Evolutionary conservation across 2,329 filamentous ascomycete species (phyloP), one percentile per base, ranked within the genome.

Genomic region (Ophiostoma perfectum): DNA sequence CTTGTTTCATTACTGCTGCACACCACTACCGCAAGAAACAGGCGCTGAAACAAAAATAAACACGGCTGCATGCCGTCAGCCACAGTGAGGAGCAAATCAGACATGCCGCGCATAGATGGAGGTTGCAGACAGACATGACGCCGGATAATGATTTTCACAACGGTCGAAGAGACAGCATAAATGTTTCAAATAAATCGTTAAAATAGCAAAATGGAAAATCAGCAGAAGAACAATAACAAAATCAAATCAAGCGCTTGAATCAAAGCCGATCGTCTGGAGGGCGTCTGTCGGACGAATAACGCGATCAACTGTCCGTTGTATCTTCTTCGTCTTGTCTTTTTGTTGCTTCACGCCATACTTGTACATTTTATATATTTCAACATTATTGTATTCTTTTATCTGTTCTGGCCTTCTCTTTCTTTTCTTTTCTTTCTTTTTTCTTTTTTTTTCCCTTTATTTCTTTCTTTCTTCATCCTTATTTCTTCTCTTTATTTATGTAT

Each of bases 1-100:
- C 12, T 9, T 60, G 27, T 9, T 1, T 27, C 27, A 27, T 27
- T 27, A 27, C 27, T 27, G 55, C 27, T 60, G 55, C 27, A 36
- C 55, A 36, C 55, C 55, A 36, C 14, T 27, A 27, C 27, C 27
- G 27, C 27, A 27, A 27, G 27, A 27, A 27, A 27, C 55, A 60
- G 55, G 38, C 55, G n/a, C 55, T 38, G 55, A 27, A 27, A 60
- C 55, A 38, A 60, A 60, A 60, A 60, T 60, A 60, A 60, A 60
- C 55, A 60, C 55, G 55, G 55, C 55, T 60, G 27, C 27, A 58
- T 38, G 52, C 27, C 55, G 55, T 60, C 55, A 60, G 55, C 55
- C 55, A 60, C 55, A 60, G 49, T 52, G 27, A 52, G 47, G 47
- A 55, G 18, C 27, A 55, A 18, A 55, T 55, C n/a, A 55, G 49